These are phyloP conservation scores for Pseudogymnoascus sp. DNA, from an alignment of 2,329 filamentous ascomycete genomes.

Conservation along the genomic window DNA sequence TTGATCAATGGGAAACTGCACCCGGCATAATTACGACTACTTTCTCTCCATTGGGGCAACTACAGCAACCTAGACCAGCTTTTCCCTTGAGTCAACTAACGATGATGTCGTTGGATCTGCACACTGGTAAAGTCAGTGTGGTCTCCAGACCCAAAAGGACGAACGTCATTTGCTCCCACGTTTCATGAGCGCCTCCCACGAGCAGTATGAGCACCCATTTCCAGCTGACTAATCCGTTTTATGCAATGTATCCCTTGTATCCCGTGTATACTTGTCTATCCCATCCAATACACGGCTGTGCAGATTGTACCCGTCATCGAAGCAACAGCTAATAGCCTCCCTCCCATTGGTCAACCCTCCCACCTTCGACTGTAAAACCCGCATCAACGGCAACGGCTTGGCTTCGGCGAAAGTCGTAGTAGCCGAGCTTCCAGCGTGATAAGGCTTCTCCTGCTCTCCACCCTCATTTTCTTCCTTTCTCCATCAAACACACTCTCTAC, in stretches of 20 bases:
- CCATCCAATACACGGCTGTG: not conserved
- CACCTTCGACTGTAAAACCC: slow-evolving; percentile 2
- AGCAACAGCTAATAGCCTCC: not conserved
- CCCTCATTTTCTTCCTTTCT: slow-evolving; percentile 9
- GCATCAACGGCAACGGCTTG: slow-evolving; percentile 8
- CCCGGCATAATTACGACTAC: not conserved
- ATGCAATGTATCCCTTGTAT: not conserved
- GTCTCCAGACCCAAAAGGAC: not conserved
- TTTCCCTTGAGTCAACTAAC: not conserved
- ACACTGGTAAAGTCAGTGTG: not conserved
- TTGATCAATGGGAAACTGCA: not conserved
- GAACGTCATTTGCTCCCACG: slow-evolving; percentile 7
- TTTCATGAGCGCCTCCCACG: not conserved
- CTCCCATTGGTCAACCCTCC: not conserved
- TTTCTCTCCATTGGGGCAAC: not conserved
- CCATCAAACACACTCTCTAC: slow-evolving; percentile 14
- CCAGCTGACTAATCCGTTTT: not conserved
- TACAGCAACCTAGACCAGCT: not conserved
- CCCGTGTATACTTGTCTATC: not conserved
- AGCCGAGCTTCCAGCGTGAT: slow-evolving; percentile 9
- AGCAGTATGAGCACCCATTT: not conserved
- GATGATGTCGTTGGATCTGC: slow-evolving; percentile 6
- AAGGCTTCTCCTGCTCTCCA: slow-evolving; percentile 7
- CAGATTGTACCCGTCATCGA: slow-evolving; percentile 7
- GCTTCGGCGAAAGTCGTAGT: slow-evolving; percentile 8